Percentiles rank a stretch among this genome's conserved stretches.
Conservation (phyloP, 2,329 filamentous ascomycete species). For the Fusarium mundagurra region DNA sequence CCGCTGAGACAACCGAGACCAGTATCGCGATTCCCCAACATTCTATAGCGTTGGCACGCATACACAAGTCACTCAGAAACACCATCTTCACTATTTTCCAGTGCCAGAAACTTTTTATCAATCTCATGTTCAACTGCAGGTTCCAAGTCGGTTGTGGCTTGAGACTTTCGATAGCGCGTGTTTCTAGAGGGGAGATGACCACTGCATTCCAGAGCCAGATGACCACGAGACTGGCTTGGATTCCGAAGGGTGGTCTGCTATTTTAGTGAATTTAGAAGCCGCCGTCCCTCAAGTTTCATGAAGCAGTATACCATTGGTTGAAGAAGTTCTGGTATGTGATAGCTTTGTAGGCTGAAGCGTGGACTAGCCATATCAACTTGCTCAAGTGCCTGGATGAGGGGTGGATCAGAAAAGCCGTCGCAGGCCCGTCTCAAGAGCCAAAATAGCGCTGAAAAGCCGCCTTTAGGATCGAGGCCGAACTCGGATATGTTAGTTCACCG, state of each 20-base stretch:
- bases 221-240: not conserved
- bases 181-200: not conserved
- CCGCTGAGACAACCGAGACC: not conserved
- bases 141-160: not conserved
- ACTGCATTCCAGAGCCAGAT: not conserved
- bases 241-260: not conserved
- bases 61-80: accelerated
- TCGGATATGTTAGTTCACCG: not conserved
- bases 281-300: not conserved
- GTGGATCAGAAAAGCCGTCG: no score
- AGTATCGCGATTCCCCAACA: no score
- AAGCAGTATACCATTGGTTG: not conserved
- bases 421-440: accelerated
- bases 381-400: no score
- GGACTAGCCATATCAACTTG: not conserved
- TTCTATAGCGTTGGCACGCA: no score
- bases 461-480: not conserved
- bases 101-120: not conserved
- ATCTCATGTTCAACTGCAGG: no score
- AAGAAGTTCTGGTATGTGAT: not conserved
- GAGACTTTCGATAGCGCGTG: not conserved
- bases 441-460: not conserved
- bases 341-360: not conserved
- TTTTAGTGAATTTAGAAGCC: not conserved
- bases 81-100: not conserved